Evolutionary conservation across 495 filamentous ascomycete species (phyloP).

Genomic region (Xylaria bambusicola): DNA sequence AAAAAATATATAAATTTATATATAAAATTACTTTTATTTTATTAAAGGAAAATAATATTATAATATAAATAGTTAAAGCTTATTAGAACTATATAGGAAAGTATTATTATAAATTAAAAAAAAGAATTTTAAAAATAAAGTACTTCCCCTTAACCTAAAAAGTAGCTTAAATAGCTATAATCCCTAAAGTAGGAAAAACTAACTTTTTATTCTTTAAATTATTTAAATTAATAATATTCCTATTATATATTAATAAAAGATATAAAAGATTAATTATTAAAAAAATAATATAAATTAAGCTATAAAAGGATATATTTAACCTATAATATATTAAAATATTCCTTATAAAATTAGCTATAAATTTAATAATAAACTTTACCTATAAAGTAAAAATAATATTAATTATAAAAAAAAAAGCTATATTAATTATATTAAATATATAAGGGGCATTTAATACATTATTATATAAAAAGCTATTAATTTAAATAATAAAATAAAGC

Average conservation of each 20-base stretch:
- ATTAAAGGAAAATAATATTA: constrained; percentile 5
- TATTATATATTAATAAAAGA: not conserved
- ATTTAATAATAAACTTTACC: not conserved
- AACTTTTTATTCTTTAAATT: constrained; percentile 3
- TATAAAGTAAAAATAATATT: not conserved
- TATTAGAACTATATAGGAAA: constrained; percentile 5
- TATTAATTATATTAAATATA: constrained; percentile 9
- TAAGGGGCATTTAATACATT: constrained; percentile 1
- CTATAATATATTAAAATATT: constrained; percentile 3
- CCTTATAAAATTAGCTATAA: not conserved
- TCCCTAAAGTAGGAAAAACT: not conserved
- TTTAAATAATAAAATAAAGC: not conserved
- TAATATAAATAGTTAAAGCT: not conserved
- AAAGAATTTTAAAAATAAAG: not conserved
- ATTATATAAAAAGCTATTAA: constrained; percentile 5
- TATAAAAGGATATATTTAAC: not conserved
- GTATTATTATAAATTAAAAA: not conserved
- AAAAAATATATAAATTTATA: constrained; percentile 4
- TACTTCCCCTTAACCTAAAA: not conserved
- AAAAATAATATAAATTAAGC: not conserved
- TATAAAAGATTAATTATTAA: constrained; percentile 11
- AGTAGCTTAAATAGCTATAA: not conserved
- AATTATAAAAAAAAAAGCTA: not conserved
- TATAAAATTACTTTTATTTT: not conserved
- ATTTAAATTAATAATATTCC: not conserved